These are phyloP conservation scores for Podospora tetraspora DNA, from an alignment of 495 filamentous ascomycete genomes.

Conservation along the genomic window DNA sequence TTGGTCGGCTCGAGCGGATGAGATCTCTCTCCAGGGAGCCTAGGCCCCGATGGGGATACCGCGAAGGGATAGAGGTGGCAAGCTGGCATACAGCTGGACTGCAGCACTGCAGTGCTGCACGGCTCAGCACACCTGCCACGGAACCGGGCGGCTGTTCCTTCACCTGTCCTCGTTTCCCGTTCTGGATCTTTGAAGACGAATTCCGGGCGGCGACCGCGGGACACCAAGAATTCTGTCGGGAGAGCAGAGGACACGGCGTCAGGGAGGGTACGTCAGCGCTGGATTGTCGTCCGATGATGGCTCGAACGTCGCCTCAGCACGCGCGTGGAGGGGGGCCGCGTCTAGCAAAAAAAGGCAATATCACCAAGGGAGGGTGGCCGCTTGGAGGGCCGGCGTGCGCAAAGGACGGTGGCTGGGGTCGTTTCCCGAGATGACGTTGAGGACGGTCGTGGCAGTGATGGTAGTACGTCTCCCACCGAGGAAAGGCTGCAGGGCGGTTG, in stretches of 20 bases:
- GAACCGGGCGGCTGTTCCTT: constrained; percentile 2
- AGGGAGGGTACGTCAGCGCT: background rate
- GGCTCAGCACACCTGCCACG: background rate
- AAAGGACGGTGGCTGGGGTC: constrained; percentile 21
- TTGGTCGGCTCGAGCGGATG: background rate
- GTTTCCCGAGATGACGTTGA: constrained; percentile 1
- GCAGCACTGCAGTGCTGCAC: background rate
- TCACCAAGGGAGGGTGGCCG: constrained; percentile 21
- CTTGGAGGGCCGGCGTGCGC: constrained; percentile 17
- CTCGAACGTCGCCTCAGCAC: constrained; percentile 26
- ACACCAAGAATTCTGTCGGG: constrained; percentile 17
- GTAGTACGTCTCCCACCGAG: too few species aligned
- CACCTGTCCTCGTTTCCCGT: background rate
- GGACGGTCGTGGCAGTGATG: background rate
- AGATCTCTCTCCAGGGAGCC: background rate
- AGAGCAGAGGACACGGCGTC: constrained; percentile 8
- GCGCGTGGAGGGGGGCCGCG: constrained; percentile 5
- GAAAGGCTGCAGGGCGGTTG: background rate
- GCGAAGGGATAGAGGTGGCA: background rate
- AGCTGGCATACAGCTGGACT: constrained; percentile 3
- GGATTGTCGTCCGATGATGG: background rate
- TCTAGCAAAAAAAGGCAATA: constrained; percentile 13
- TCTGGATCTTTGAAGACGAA: constrained; percentile 4
- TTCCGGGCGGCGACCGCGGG: constrained; percentile 21
- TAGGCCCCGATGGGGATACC: background rate